Conservation (phyloP, 257 asterid genomes). For the Coffea eugenioides region DNA sequence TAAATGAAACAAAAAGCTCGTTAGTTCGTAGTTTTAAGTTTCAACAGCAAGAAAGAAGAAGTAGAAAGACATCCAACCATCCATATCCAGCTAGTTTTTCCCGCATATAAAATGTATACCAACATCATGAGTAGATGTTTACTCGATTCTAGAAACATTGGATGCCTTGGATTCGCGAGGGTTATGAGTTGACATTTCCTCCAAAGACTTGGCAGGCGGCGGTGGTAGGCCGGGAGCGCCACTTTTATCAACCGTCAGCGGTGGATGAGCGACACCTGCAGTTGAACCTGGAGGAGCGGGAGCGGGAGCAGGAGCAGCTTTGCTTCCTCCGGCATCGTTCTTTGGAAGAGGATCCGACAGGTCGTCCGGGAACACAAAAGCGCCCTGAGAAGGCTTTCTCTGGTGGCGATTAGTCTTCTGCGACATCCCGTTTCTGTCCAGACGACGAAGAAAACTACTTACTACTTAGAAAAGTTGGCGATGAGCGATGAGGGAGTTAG, state of each 20-base stretch:
- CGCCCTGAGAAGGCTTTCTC: constrained; percentile 71
- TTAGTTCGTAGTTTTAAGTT: background rate
- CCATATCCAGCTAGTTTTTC: background rate
- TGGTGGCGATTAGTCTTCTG: constrained; percentile 64
- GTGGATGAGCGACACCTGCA: constrained; percentile 28
- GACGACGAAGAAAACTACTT: background rate
- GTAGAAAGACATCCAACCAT: background rate
- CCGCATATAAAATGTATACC: background rate
- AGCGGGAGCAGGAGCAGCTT: constrained; percentile 11
- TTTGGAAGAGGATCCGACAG: constrained; percentile 49
- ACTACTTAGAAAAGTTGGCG: background rate
- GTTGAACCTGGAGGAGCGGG: background rate
- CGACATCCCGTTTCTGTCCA: constrained; percentile 36
- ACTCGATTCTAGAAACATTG: constrained; percentile 15
- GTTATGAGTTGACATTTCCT: constrained; percentile 28
- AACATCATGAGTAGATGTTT: background rate
- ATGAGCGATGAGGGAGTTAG: background rate
- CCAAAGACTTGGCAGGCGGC: constrained; percentile 45
- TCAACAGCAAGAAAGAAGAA: background rate
- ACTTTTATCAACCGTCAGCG: constrained; percentile 23
- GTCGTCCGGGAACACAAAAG: constrained; percentile 57
- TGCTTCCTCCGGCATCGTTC: constrained; percentile 24
- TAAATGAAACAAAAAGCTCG: background rate
- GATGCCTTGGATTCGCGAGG: constrained; percentile 22
- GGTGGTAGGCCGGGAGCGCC: constrained; percentile 47